phyloP scores from a whole-genome alignment of 768 basidiomycete species.

The Mycena rosella region DNA sequence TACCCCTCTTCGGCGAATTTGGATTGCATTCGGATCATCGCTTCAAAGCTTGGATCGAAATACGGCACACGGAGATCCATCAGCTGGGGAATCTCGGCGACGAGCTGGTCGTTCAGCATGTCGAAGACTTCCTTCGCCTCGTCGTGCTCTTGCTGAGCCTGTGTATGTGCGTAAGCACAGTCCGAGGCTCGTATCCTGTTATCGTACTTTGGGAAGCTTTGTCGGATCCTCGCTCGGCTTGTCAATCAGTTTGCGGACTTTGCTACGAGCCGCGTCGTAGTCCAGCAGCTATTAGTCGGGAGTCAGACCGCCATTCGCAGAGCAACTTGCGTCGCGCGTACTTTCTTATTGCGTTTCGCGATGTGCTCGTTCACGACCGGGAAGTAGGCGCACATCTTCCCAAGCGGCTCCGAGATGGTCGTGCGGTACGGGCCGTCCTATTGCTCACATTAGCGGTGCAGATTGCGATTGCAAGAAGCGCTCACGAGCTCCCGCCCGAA shows the following conservation, averaged over 20 bases:
- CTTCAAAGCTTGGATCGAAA: conserved; percentile 98
- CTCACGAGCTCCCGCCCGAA: conserved; percentile 88
- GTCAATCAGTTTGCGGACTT: conserved; percentile 87
- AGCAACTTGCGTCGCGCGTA: conserved; percentile 42
- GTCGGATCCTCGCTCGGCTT: conserved; percentile 95
- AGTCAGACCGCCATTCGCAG: background rate
- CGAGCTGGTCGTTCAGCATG: conserved; percentile 91
- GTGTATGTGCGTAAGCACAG: conserved; percentile 6
- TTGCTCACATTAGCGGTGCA: background rate
- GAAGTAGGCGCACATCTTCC: conserved; percentile 97
- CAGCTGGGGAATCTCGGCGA: conserved; percentile 90
- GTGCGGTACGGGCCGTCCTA: conserved; percentile 96
- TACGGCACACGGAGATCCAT: conserved; percentile 97
- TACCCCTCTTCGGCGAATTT: conserved; percentile 99
- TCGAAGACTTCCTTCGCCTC: conserved; percentile 96
- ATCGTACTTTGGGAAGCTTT: conserved; percentile 83
- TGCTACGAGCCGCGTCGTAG: conserved; percentile 93
- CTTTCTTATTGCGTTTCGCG: conserved; percentile 96
- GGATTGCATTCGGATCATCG: conserved; percentile 98
- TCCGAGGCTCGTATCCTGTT: background rate
- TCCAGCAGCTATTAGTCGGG: conserved; percentile 79
- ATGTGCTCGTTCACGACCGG: conserved; percentile 95
- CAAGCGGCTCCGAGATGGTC: conserved; percentile 94
- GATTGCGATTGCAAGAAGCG: conserved; percentile 27
- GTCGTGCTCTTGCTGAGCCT: conserved; percentile 97